These are phyloP conservation scores for Leccinellum rugosiceps DNA, from an alignment of 768 basidiomycete genomes.

Conservation along the genomic window DNA sequence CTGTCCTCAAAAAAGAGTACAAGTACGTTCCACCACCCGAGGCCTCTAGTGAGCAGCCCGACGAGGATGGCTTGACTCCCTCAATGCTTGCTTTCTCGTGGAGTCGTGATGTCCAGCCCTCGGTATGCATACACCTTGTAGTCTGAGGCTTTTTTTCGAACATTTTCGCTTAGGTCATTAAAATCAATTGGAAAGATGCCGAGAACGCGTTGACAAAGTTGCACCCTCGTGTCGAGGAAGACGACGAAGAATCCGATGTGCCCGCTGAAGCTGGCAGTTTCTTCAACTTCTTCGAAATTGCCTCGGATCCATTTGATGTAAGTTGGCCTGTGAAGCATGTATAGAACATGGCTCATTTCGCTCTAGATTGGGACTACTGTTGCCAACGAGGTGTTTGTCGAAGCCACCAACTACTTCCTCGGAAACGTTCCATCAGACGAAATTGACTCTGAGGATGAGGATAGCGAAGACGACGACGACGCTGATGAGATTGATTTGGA, in stretches of 20 bases:
- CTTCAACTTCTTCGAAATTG: slow-evolving; percentile 82
- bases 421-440: slow-evolving; percentile 61
- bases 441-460: slow-evolving; percentile 62
- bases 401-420: slow-evolving; percentile 80
- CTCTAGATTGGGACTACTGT: slow-evolving; percentile 66
- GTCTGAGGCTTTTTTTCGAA: background rate
- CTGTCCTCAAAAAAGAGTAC: slow-evolving; percentile 78
- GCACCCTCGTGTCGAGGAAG: slow-evolving; percentile 63
- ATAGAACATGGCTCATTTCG: slow-evolving; percentile 5
- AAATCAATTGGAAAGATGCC: slow-evolving; percentile 81
- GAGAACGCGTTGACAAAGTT: slow-evolving; percentile 74
- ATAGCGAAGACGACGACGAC: slow-evolving; percentile 71
- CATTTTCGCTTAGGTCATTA: slow-evolving; percentile 43
- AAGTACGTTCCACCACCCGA: slow-evolving; percentile 59
- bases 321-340: slow-evolving; percentile 22
- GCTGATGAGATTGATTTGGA: slow-evolving; percentile 88
- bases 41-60: slow-evolving; percentile 54
- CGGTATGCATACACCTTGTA: slow-evolving; percentile 41
- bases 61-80: slow-evolving; percentile 71
- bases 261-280: slow-evolving; percentile 74
- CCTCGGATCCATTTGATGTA: slow-evolving; percentile 66
- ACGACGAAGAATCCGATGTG: slow-evolving; percentile 53
- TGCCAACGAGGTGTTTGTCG: slow-evolving; percentile 75
- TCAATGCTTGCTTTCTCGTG: slow-evolving; percentile 80
- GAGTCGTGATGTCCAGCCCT: slow-evolving; percentile 67